phyloP scores from a whole-genome alignment of 164 flowering plant species.

The Kingdonia uniflora region DNA sequence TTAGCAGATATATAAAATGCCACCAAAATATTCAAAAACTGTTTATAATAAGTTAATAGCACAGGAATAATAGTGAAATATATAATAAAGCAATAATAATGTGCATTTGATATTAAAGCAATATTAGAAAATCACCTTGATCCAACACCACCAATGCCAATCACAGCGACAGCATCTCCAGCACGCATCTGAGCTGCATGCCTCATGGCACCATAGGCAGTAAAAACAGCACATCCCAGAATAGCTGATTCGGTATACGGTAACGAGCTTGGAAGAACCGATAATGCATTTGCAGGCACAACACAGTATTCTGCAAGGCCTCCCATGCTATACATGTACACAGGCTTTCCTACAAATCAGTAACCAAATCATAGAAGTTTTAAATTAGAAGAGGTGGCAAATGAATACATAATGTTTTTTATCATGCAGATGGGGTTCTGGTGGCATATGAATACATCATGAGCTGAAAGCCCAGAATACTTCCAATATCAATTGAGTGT shows the following conservation, averaged over 20 bases:
- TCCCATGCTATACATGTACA: conserved; percentile 98
- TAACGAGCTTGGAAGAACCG: conserved; percentile 65
- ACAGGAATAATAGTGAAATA: background rate
- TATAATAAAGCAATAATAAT: background rate
- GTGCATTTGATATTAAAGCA: background rate
- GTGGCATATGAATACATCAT: background rate
- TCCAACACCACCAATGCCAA: conserved; percentile 98
- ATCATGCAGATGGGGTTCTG: too few species aligned
- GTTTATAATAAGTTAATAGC: background rate
- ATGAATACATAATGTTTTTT: background rate
- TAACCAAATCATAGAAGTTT: conserved; percentile 4
- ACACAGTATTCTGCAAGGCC: conserved; percentile 96
- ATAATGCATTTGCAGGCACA: conserved; percentile 77
- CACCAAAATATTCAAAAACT: too few species aligned
- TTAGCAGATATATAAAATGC: too few species aligned
- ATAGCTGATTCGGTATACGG: conserved; percentile 94
- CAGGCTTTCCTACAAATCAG: conserved; percentile 59
- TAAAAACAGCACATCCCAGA: conserved; percentile 92
- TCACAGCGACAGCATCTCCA: conserved; percentile 93
- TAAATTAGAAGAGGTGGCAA: background rate
- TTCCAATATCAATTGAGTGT: too few species aligned
- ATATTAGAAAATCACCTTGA: conserved; percentile 49
- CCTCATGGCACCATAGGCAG: conserved; percentile 98
- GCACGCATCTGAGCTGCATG: conserved; percentile 93
- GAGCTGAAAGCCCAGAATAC: too few species aligned